These are phyloP conservation scores for Cytospora mali DNA, from an alignment of 2,329 filamentous ascomycete species.

Conservation along the genomic window DNA sequence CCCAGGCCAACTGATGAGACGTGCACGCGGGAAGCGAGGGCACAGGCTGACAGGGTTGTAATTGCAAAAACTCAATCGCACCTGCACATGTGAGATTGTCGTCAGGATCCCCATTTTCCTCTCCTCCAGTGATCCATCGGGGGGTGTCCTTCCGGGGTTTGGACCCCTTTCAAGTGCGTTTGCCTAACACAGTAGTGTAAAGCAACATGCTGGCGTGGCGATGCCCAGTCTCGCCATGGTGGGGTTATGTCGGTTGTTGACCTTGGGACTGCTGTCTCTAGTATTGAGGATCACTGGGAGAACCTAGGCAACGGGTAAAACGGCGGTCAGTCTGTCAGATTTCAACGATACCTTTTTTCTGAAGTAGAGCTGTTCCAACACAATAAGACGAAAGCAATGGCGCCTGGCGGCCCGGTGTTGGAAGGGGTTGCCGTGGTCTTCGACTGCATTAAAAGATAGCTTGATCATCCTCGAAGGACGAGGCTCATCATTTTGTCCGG, in stretches of 20 bases:
- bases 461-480: conserved; percentile 8
- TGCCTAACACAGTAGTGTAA: background rate
- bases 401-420: background rate
- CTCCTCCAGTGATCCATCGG: background rate
- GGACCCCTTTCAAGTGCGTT: background rate
- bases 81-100: background rate
- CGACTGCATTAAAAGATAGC: background rate
- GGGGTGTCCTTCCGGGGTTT: background rate
- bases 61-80: conserved; percentile 16
- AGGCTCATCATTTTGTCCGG: background rate
- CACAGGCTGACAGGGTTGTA: conserved; percentile 2
- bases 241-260: conserved; percentile 16
- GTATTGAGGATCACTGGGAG: background rate
- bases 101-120: background rate
- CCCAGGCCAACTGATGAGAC: conserved; percentile 24
- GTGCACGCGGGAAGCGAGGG: conserved; percentile 23
- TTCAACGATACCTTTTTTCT: conserved; percentile 18
- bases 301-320: conserved; percentile 20
- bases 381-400: background rate
- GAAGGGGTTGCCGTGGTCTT: background rate
- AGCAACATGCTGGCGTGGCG: too few relatives aligned
- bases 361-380: conserved; percentile 7
- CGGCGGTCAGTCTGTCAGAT: conserved; percentile 30
- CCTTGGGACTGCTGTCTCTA: background rate
- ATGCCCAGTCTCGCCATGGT: conserved; percentile 14